phyloP scores from a whole-genome alignment of 805 yeast species.

The Torulaspora gathmanii region DNA sequence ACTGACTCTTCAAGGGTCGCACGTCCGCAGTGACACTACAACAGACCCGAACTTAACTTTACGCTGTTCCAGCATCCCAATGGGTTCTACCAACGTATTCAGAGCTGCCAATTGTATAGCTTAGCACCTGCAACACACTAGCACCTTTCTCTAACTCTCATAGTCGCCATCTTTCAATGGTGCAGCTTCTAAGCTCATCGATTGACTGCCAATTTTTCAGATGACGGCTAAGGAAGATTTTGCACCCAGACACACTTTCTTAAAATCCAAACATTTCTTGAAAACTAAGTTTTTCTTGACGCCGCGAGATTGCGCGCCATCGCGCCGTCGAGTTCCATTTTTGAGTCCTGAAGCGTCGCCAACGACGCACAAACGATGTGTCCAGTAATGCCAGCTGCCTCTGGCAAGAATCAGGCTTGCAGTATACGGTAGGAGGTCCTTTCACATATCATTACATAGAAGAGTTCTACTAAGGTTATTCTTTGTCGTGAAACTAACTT shows the following conservation, averaged over 20 bases:
- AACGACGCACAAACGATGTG: background rate
- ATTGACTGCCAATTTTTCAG: too few relatives aligned
- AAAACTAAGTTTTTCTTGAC: background rate
- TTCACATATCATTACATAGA: background rate
- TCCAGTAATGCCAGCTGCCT: background rate
- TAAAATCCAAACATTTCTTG: background rate
- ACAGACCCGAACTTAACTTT: background rate
- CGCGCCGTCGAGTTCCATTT: background rate
- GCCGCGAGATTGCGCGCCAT: background rate
- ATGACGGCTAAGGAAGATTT: too few relatives aligned
- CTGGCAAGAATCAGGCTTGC: too few relatives aligned
- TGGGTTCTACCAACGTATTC: background rate
- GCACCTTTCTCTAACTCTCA: too few relatives aligned
- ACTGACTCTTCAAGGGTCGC: constrained; percentile 1
- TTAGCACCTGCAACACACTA: too few relatives aligned
- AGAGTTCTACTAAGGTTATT: background rate
- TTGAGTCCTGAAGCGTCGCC: background rate
- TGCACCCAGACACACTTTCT: background rate
- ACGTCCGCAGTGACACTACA: background rate
- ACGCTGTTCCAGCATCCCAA: background rate
- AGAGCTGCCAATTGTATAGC: background rate
- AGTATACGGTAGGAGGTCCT: background rate
- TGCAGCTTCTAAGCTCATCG: too few relatives aligned
- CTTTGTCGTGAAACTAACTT: background rate
- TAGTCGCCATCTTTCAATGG: too few relatives aligned